phyloP scores from a whole-genome alignment of 805 yeast genomes.

The Ascoidea rubescens region DNA sequence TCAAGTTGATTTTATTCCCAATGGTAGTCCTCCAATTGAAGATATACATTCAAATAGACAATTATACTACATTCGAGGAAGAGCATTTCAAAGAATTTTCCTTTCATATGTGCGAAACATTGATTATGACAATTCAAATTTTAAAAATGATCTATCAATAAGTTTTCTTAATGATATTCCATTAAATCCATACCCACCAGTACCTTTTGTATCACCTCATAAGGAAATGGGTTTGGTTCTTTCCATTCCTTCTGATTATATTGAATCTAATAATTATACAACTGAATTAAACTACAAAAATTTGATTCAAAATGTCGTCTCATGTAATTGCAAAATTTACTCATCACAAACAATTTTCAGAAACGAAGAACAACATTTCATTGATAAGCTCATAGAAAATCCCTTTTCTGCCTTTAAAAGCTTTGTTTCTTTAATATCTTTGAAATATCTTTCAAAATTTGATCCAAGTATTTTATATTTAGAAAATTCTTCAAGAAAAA shows the following conservation, averaged over 20 bases:
- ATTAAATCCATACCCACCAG: conserved; percentile 21
- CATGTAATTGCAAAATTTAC: background rate
- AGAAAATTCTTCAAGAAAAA: too few relatives aligned
- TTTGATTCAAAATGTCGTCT: too few relatives aligned
- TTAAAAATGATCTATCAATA: background rate
- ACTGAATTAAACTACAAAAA: background rate
- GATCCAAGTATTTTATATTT: too few relatives aligned
- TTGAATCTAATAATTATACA: too few relatives aligned
- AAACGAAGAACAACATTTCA: background rate
- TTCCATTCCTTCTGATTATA: conserved; percentile 16
- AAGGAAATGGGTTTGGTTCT: conserved; percentile 22
- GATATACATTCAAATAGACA: conserved; percentile 14
- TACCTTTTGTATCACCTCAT: conserved; percentile 16
- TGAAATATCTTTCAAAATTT: too few relatives aligned
- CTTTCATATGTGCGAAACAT: conserved; percentile 18
- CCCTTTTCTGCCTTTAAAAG: background rate
- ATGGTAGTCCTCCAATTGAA: conserved; percentile 13
- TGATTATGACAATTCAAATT: background rate
- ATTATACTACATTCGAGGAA: conserved; percentile 21
- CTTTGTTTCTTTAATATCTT: too few relatives aligned
- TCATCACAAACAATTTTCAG: background rate
- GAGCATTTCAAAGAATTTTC: conserved; percentile 20
- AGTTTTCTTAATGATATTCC: background rate
- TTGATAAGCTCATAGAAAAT: too few relatives aligned
- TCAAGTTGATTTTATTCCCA: conserved; percentile 7